Percentiles rank a stretch among this genome's conserved stretches.
phyloP scores from a whole-genome alignment of 2,329 filamentous ascomycete species.

The Aureobasidium sp. region DNA sequence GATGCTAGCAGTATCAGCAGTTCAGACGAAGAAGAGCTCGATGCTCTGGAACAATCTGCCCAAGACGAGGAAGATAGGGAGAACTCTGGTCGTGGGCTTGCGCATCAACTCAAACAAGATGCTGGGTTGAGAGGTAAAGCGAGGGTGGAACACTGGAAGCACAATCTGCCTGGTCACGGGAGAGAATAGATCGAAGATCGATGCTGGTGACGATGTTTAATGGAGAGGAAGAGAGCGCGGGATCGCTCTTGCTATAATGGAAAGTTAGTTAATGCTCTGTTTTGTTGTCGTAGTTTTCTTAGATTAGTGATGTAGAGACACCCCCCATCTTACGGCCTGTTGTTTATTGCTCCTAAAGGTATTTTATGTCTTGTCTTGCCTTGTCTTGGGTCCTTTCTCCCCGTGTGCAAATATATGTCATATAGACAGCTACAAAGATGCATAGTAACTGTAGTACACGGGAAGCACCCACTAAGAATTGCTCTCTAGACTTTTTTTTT shows the following conservation, averaged over 20 bases:
- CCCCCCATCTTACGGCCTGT: too few relatives aligned
- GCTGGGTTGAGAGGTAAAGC: conserved; percentile 7
- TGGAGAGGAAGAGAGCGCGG: not conserved
- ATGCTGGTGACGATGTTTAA: not conserved
- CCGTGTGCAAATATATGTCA: too few relatives aligned
- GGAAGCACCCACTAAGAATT: too few relatives aligned
- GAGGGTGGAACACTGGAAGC: conserved; percentile 5
- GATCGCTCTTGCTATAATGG: not conserved
- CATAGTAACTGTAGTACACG: too few relatives aligned
- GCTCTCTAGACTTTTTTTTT: too few relatives aligned
- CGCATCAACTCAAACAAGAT: conserved; percentile 11
- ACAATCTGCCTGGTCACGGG: not conserved
- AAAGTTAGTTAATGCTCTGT: not conserved
- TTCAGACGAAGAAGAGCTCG: conserved; percentile 50
- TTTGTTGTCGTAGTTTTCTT: not conserved
- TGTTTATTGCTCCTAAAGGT: too few relatives aligned
- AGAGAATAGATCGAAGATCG: not conserved
- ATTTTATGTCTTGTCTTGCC: too few relatives aligned
- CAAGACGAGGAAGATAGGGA: not conserved
- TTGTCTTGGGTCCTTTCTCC: too few relatives aligned
- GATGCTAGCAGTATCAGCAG: conserved; percentile 40
- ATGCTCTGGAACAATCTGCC: conserved; percentile 21
- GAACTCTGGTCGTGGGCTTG: not conserved
- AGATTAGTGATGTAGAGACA: too few relatives aligned
- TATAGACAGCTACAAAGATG: too few relatives aligned